Conservation (phyloP, 192 early-diverging fungal genomes). For the Backusella luteola region DNA sequence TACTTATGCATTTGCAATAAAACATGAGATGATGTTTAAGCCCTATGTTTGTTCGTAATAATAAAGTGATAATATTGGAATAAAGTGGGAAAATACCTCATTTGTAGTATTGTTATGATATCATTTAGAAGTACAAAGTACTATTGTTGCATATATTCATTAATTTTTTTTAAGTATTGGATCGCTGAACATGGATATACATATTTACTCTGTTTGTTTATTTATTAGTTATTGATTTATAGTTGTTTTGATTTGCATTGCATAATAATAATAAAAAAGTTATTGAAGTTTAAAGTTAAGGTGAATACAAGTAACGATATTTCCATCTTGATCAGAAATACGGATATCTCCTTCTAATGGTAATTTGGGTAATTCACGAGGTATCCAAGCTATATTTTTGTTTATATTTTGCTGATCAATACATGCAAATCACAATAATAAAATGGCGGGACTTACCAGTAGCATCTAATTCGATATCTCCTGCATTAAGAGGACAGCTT, state of each 20-base stretch:
- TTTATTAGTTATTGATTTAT: neutral
- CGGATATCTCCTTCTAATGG: constrained; percentile 31
- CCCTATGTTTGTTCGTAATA: no score
- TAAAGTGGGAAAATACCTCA: no score
- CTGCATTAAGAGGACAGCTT: constrained; percentile 24
- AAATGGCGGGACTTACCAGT: constrained; percentile 11
- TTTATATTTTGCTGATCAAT: neutral
- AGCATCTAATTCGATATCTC: constrained; percentile 30
- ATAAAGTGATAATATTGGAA: no score
- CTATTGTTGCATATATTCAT: no score
- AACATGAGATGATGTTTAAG: no score
- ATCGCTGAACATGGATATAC: neutral
- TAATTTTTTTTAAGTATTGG: no score
- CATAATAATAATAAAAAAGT: neutral
- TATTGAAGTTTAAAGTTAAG: constrained; percentile 36
- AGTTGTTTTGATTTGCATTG: neutral
- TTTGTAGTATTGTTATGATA: no score
- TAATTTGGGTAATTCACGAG: constrained; percentile 33
- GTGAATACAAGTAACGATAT: constrained; percentile 36
- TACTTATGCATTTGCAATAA: no score
- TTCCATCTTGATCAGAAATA: constrained; percentile 35
- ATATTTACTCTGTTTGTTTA: neutral
- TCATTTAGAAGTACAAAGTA: no score
- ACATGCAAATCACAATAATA: neutral
- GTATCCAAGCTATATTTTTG: constrained; percentile 26